Percentiles rank a stretch among this genome's conserved stretches.
Conservation (phyloP, 495 filamentous ascomycete genomes). For the Aspergillus leporis region DNA sequence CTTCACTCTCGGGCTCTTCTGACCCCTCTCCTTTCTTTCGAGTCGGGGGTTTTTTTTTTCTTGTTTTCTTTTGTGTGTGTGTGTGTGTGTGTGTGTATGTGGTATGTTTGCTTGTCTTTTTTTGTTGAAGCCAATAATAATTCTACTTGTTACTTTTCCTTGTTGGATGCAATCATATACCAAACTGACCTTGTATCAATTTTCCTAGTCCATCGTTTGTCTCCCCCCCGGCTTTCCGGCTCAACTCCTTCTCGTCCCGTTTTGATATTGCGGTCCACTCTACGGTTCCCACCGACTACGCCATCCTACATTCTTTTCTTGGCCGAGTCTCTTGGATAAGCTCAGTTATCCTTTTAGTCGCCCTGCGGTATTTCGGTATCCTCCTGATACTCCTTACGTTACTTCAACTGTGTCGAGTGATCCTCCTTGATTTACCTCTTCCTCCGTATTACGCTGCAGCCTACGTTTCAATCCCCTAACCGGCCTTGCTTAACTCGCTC, state of each 20-base stretch:
- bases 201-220: background rate
- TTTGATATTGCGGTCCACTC: background rate
- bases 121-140: background rate
- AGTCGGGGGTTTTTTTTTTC: background rate
- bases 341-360: background rate
- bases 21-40: background rate
- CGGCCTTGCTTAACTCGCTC: background rate
- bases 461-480: conserved; percentile 5
- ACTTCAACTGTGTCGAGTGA: background rate
- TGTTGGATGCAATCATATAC: background rate
- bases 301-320: background rate
- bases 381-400: background rate
- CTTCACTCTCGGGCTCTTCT: background rate
- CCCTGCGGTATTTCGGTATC: background rate
- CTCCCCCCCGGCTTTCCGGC: background rate
- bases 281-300: background rate
- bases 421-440: conserved; percentile 11
- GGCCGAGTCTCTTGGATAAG: background rate
- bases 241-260: conserved; percentile 1
- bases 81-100: too few species aligned
- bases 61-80: too few species aligned
- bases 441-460: conserved; percentile 10
- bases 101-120: background rate
- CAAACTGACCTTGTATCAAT: background rate
- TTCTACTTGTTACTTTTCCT: background rate